These are phyloP conservation scores for Rhodosporidiobolus sp. DNA, from an alignment of 768 basidiomycete species.

Conservation along the genomic window DNA sequence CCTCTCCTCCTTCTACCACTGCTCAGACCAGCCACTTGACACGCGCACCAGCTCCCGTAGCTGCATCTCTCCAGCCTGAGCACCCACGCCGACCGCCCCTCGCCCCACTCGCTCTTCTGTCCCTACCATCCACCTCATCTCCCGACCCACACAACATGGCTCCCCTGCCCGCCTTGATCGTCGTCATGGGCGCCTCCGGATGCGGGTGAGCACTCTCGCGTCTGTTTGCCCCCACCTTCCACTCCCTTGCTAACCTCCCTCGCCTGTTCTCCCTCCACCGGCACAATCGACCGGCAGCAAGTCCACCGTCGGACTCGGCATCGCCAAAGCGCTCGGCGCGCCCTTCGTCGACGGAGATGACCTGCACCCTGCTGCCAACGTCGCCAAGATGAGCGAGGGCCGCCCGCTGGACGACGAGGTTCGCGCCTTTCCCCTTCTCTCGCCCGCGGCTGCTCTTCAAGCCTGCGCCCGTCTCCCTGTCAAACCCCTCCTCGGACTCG, in stretches of 20 bases:
- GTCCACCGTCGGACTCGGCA: conserved; percentile 57
- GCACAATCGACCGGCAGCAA: conserved; percentile 44
- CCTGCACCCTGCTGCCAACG: conserved; percentile 73
- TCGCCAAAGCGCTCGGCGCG: conserved; percentile 62
- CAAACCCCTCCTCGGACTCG: background rate
- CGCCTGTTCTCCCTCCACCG: background rate
- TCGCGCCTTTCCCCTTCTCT: background rate
- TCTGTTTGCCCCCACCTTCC: too few species aligned
- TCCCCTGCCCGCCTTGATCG: conserved; percentile 45
- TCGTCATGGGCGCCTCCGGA: conserved; percentile 65
- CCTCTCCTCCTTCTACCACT: too few species aligned
- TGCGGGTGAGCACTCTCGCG: conserved; percentile 53
- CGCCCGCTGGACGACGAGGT: conserved; percentile 66
- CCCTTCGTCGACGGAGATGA: conserved; percentile 88
- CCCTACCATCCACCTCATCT: background rate
- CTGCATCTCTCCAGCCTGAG: too few species aligned
- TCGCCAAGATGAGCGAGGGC: conserved; percentile 81
- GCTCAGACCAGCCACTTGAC: too few species aligned
- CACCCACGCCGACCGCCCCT: background rate
- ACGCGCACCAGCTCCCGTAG: too few species aligned
- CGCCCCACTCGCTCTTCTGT: background rate
- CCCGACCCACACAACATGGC: background rate
- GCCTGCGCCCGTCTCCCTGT: background rate
- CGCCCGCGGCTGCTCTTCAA: background rate
- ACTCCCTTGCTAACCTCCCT: background rate